phyloP scores from a whole-genome alignment of 768 basidiomycete species.

The Amyloporia xantha region DNA sequence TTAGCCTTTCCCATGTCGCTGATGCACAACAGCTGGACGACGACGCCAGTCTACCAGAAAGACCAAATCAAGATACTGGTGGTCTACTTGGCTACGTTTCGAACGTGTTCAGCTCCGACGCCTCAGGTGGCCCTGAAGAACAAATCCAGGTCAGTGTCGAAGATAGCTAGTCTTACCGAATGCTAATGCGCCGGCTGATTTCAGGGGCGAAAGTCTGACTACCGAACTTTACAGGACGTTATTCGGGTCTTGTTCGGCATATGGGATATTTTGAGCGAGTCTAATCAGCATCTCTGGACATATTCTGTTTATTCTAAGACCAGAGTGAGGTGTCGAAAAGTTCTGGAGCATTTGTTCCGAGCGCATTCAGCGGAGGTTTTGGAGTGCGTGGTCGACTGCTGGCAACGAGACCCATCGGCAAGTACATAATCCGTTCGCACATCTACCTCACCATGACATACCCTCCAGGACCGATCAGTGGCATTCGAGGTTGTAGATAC shows the following conservation, averaged over 20 bases:
- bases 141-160: conserved; percentile 46
- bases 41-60: conserved; percentile 47
- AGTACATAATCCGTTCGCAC: conserved; percentile 21
- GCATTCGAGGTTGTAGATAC: conserved; percentile 81
- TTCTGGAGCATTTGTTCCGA: conserved; percentile 82
- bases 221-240: conserved; percentile 72
- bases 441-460: too few relatives aligned
- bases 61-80: conserved; percentile 42
- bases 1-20: conserved; percentile 57
- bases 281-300: conserved; percentile 34
- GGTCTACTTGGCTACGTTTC: conserved; percentile 88
- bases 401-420: conserved; percentile 55
- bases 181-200: too few relatives aligned
- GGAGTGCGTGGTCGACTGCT: conserved; percentile 77
- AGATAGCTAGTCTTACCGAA: not conserved
- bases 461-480: conserved; percentile 30
- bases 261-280: conserved; percentile 49
- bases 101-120: conserved; percentile 81
- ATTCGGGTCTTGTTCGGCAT: conserved; percentile 71
- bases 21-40: conserved; percentile 49
- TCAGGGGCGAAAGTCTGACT: conserved; percentile 69
- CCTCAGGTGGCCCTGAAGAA: conserved; percentile 41
- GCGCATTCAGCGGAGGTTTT: conserved; percentile 75
- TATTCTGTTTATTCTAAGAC: conserved; percentile 62
- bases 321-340: conserved; percentile 64